Evolutionary conservation across 1,284 basidiomycete species (phyloP), one percentile per base, ranked within the genome.

Genomic region (Melampsora occidentalis): DNA sequence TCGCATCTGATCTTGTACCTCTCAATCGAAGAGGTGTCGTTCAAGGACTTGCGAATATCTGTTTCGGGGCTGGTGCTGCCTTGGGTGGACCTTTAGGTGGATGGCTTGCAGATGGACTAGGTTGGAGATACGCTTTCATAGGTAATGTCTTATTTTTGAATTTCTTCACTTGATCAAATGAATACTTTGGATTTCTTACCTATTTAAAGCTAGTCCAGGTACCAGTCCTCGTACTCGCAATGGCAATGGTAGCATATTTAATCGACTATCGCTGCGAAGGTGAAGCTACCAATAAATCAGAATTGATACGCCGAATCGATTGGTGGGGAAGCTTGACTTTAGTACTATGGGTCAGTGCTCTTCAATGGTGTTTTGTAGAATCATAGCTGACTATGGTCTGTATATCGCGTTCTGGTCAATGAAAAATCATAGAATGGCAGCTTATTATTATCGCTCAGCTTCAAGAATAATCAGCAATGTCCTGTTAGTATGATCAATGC

Each of bases 61-160:
- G 82, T 48, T 83, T 80, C 59, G 82, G 82, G 1, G 64, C 81
- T 2, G 82, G 82, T 0, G 77, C 78, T 9, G 81, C 80, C 5
- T 78, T 82, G 18, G 82, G 82, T 18, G 82, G 81, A 4, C 82
- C 82, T 9, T 63, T 83, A 14, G 82, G 82, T 3, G 82, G 82
- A 9, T 79, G 80, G 69, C 76, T 82, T 61, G 81, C 82, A 69
- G 82, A 83, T 66, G 79, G 78, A 5, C 62, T 81, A n/a, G 82
- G 82, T 1, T 83, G 82, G 82, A 78, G 82, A 25, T 77, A 78
- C n/a, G 82, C 81, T 2, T 83, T 83, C 76, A 77, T 73, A 39
- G 49, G 71, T 73, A 46, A 42, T 49, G 35, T 7, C 5, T 28
- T 3, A n/a, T 12, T 22, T 20, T 57, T 28, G 18, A 14, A 22